phyloP scores from a whole-genome alignment of 2,329 filamentous ascomycete genomes.

The Lecanicillium sp. region DNA sequence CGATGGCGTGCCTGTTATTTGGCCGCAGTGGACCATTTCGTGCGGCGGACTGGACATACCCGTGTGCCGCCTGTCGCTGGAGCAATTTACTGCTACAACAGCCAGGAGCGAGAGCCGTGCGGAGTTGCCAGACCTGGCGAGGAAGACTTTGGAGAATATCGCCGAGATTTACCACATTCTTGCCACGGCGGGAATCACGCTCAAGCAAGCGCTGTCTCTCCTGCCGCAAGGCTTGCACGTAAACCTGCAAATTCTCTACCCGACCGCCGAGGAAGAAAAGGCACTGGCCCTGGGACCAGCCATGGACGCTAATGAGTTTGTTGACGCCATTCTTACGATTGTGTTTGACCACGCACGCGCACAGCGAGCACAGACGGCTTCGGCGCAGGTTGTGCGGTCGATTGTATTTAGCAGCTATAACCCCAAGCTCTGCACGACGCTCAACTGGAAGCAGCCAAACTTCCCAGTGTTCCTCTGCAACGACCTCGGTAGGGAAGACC shows the following conservation, averaged over 20 bases:
- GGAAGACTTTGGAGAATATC: conserved; percentile 45
- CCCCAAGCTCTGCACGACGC: conserved; percentile 76
- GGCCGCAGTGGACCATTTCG: conserved; percentile 74
- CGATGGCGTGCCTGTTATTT: conserved; percentile 80
- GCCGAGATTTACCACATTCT: conserved; percentile 64
- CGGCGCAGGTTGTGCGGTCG: conserved; percentile 67
- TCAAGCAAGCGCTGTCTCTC: conserved; percentile 67
- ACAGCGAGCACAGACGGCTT: conserved; percentile 47
- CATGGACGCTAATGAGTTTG: conserved; percentile 77
- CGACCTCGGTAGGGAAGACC: conserved; percentile 64
- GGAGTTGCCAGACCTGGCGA: conserved; percentile 34
- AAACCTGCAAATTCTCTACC: conserved; percentile 88
- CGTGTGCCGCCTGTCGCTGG: conserved; percentile 68
- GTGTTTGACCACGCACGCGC: conserved; percentile 86
- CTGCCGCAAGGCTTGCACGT: conserved; percentile 77
- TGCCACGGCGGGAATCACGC: conserved; percentile 67
- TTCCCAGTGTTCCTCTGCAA: conserved; percentile 96
- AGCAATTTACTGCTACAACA: conserved; percentile 57
- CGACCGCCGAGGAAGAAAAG: conserved; percentile 66
- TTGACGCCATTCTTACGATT: conserved; percentile 72
- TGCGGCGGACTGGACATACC: conserved; percentile 74
- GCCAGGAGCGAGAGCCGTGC: conserved; percentile 31
- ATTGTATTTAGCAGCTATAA: conserved; percentile 95
- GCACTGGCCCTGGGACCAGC: conserved; percentile 63
- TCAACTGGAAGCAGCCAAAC: conserved; percentile 99